Percentiles rank a stretch among this genome's conserved stretches.
These are phyloP conservation scores for Akanthomyces dipterigenus DNA, from an alignment of 2,329 filamentous ascomycete species.

Conservation along the genomic window DNA sequence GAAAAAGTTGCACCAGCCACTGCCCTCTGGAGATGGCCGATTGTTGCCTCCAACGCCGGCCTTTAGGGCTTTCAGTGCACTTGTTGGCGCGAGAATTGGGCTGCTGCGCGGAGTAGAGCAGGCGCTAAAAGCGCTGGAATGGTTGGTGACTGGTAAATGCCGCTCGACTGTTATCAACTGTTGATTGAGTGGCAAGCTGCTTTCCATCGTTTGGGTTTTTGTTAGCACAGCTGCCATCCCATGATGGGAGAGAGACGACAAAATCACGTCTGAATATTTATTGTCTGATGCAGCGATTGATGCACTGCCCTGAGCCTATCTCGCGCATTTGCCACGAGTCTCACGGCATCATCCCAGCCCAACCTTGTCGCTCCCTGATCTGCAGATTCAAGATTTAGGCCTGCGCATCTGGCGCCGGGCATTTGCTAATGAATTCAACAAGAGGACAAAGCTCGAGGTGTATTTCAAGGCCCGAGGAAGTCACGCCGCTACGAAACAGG, in stretches of 20 bases:
- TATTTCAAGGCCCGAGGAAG: too few species aligned
- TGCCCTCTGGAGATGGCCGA: not conserved
- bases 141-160: too few species aligned
- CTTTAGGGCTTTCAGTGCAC: not conserved
- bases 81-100: not conserved
- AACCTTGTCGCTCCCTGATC: not conserved
- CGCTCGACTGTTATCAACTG: too few species aligned
- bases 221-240: not conserved
- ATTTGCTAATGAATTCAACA: not conserved
- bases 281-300: too few species aligned
- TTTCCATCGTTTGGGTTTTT: not conserved
- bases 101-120: not conserved
- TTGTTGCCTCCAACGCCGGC: not conserved
- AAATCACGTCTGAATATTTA: not conserved
- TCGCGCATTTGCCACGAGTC: not conserved
- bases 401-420: not conserved
- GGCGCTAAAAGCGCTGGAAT: not conserved
- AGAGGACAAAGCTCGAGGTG: not conserved
- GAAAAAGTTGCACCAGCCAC: not conserved
- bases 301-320: too few species aligned
- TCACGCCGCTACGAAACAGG: too few species aligned
- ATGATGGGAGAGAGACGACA: not conserved
- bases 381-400: not conserved
- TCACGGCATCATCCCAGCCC: not conserved
- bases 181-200: too few species aligned